Evolutionary conservation across 2,329 filamentous ascomycete species (phyloP).

Genomic region (Xylaria arbuscula): DNA sequence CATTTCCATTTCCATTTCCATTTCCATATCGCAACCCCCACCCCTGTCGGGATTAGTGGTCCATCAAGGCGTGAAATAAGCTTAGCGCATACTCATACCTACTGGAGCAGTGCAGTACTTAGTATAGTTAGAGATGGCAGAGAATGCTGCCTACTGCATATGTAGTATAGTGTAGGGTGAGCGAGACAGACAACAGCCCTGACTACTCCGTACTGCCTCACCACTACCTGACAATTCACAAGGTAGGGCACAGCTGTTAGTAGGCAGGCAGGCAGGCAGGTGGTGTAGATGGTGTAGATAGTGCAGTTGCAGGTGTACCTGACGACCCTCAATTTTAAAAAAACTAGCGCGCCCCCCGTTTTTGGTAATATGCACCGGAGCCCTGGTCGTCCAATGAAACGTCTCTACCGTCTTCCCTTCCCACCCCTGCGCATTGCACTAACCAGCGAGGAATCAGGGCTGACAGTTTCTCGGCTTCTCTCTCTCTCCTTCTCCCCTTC

Average conservation of each 20-base stretch:
- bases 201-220: background rate
- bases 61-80: conserved; percentile 20
- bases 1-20: background rate
- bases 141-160: no score
- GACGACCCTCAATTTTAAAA: conserved; percentile 53
- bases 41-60: conserved; percentile 21
- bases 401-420: conserved; percentile 41
- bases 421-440: conserved; percentile 33
- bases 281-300: no score
- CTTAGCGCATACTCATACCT: conserved; percentile 26
- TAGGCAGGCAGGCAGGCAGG: no score
- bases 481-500: conserved; percentile 48
- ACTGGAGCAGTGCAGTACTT: background rate
- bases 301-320: background rate
- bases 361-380: conserved; percentile 52
- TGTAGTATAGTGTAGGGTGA: no score
- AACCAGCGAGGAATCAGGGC: conserved; percentile 42
- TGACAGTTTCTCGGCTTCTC: conserved; percentile 39
- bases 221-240: background rate
- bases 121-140: conserved; percentile 12
- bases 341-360: conserved; percentile 53
- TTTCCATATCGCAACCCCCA: background rate
- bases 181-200: conserved; percentile 1
- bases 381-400: conserved; percentile 46
- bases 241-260: no score